Percentiles rank a stretch among this genome's conserved stretches.
These are phyloP conservation scores for Globisporangium cederbergense DNA, from an alignment of 352 stramenopile species.

Conservation along the genomic window DNA sequence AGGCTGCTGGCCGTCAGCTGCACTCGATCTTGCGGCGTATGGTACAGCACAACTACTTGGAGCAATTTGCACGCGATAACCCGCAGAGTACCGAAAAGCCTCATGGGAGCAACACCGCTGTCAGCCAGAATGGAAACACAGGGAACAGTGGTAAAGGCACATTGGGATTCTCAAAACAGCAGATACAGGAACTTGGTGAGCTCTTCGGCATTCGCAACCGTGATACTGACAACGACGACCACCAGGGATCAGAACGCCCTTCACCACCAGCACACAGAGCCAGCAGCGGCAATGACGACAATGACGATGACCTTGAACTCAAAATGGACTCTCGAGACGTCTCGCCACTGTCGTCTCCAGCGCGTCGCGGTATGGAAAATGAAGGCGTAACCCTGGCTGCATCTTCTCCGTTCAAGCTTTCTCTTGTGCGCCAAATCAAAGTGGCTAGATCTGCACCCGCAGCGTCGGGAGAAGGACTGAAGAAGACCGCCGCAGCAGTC, in stretches of 20 bases:
- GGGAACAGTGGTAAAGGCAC: slow-evolving; percentile 20
- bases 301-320: neutral
- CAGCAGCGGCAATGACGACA: neutral
- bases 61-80: slow-evolving; percentile 41
- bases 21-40: slow-evolving; percentile 58
- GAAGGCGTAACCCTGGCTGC: neutral
- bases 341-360: neutral
- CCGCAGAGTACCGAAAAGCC: slow-evolving; percentile 20
- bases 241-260: neutral
- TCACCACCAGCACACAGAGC: neutral
- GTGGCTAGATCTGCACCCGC: neutral
- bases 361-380: neutral
- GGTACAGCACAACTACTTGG: slow-evolving; percentile 65
- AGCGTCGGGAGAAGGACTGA: neutral
- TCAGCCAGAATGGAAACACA: slow-evolving; percentile 20
- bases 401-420: neutral
- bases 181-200: slow-evolving; percentile 49
- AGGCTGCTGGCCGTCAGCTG: slow-evolving; percentile 55
- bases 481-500: neutral
- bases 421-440: neutral
- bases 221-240: neutral
- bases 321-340: neutral
- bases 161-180: slow-evolving; percentile 33
- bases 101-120: neutral
- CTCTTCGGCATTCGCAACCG: slow-evolving; percentile 41